Base-by-base conservation (phyloP, 192 early-diverging fungal genomes). In the Mortierella hygrophila region DNA sequence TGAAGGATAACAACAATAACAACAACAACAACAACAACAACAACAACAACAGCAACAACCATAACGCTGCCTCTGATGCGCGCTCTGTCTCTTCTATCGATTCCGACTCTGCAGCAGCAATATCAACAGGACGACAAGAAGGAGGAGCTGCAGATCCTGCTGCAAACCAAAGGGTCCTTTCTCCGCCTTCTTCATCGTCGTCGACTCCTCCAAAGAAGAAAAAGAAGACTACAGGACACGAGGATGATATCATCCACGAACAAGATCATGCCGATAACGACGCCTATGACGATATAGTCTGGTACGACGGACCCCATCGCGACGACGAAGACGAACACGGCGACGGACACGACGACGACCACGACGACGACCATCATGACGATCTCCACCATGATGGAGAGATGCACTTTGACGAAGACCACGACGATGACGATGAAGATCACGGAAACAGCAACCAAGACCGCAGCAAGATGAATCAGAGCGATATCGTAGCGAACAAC, bases 271-370 rank as follows among this genome's bases (percentile, higher is more conserved):
- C 76, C 2, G 79, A 86, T 35, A 86, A 86, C 46, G 84, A 79
- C 32, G 78, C 84, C 26, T 81, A 86, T 69, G 79, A 81, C 16
- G 79, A 78, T 29, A 79, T 86, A 74, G 76, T 78, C 26, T 81
- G 79, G 84, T 86, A 81, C 44, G 84, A 81, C 47, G 79, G 79
- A 3, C 79, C 79, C 16, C 84, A 86, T 37, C 74, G 84, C 6
- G 84, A 86, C 49, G 84, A 86, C 54, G 84, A 81, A 35, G 84
- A 86, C 47, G 84, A 86, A n/a, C 79, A 86, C 38, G 75, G 70
- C 1, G 52, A 75, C 37, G 47, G 47, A 7, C 46, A 73, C 38
- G 20, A 76, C 20, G 18, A 83, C 32, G 37, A 79, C 15, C 55
- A 79, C 9, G 40, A 84, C 0, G 41, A 32, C 8, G 44, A 37